These are phyloP conservation scores for Mycena indigotica DNA, from an alignment of 768 basidiomycete species.

Conservation along the genomic window DNA sequence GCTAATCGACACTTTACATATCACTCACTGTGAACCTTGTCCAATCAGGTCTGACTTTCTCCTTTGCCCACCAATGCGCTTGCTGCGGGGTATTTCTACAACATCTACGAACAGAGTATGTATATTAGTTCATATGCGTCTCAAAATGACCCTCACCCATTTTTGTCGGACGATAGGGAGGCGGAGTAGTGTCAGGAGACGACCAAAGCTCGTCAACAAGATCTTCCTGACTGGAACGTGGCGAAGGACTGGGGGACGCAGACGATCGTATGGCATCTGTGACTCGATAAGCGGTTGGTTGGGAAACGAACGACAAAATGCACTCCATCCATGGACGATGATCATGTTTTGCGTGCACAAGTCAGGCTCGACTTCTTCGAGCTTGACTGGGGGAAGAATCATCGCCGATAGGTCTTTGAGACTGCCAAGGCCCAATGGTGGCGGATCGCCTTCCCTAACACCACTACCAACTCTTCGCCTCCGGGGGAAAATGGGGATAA, in stretches of 20 bases:
- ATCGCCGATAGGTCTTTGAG: slow-evolving; percentile 32
- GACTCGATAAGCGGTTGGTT: background rate
- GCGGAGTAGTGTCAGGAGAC: slow-evolving; percentile 48
- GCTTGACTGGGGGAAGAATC: slow-evolving; percentile 28
- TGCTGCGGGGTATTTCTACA: slow-evolving; percentile 53
- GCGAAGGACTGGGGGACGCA: slow-evolving; percentile 44
- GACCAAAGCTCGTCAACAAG: slow-evolving; percentile 58
- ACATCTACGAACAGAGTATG: slow-evolving; percentile 41
- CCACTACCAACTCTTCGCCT: slow-evolving; percentile 28
- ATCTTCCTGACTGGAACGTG: slow-evolving; percentile 45
- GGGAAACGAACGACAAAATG: no score
- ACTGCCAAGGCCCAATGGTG: slow-evolving; percentile 17
- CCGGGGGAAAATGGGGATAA: slow-evolving; percentile 43
- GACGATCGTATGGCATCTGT: slow-evolving; percentile 45
- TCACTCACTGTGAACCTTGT: no score
- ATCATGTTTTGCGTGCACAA: slow-evolving; percentile 52
- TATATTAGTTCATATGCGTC: no score
- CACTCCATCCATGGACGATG: slow-evolving; percentile 69
- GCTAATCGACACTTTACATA: no score
- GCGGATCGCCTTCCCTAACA: slow-evolving; percentile 7
- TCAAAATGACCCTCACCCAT: no score
- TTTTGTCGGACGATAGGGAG: slow-evolving; percentile 41
- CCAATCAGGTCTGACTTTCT: slow-evolving; percentile 31
- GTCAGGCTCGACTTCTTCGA: slow-evolving; percentile 45
- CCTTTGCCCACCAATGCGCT: slow-evolving; percentile 45